phyloP scores from a whole-genome alignment of 768 basidiomycete species.

The Neoboletus magnificus region DNA sequence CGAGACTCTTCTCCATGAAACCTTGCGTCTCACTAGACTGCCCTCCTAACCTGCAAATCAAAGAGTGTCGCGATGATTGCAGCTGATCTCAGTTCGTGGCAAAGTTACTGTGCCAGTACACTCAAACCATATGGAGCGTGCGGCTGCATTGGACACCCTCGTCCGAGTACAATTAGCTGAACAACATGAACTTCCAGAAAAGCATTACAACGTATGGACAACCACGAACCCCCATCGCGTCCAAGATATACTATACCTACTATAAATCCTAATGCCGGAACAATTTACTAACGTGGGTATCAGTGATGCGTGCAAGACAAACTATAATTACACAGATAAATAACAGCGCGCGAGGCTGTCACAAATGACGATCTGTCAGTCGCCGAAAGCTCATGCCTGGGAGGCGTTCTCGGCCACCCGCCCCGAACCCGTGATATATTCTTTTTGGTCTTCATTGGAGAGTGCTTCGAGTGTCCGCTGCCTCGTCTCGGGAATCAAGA shows the following conservation, averaged over 20 bases:
- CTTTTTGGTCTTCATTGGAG: conserved; percentile 48
- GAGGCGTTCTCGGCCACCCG: not conserved
- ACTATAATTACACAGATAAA: not conserved
- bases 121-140: no score
- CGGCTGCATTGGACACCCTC: no score
- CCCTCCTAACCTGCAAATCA: no score
- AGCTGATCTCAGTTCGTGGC: no score
- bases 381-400: not conserved
- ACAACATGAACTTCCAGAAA: no score
- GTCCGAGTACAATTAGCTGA: no score
- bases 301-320: not conserved
- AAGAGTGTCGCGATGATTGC: no score
- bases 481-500: conserved; percentile 75
- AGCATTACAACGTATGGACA: no score
- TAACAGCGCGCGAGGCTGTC: not conserved
- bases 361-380: not conserved
- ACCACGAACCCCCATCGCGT: not conserved
- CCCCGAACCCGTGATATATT: not conserved
- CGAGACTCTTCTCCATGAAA: no score
- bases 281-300: not conserved
- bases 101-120: no score
- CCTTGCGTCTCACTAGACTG: no score
- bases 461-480: conserved; percentile 57
- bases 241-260: not conserved
- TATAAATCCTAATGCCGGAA: no score